Evolutionary conservation across 2,329 filamentous ascomycete genomes (phyloP), one percentile per base, ranked within the genome.

Genomic region (Talaromyces sp.): DNA sequence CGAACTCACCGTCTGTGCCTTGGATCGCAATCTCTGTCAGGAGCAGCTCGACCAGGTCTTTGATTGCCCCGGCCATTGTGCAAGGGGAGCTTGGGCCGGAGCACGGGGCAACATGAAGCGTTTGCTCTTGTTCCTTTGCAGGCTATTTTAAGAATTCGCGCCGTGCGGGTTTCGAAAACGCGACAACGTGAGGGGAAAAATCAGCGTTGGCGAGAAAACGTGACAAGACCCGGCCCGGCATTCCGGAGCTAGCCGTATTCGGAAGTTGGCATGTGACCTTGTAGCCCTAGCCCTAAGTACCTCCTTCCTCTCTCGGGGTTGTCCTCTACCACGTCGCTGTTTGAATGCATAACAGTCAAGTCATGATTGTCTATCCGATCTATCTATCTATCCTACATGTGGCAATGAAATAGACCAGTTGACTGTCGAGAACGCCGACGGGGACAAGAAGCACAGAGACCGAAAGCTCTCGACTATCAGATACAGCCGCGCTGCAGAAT

Each of bases 11-110:
- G 30, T 57, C 53, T 4, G 60, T 52, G 60, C 60, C 60, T 22
- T 57, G 55, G 52, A 62, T 59, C 28, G 60, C 60, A 13, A 62
- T 62, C 52, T 62, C 60, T 9, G 60, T 62, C 52, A 62, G 52
- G 25, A 62, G 54, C 3, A 62, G 60, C 57, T 62, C 60, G 42
- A 62, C 55, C 17, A 62, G 60, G 25, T 62, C 60, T 58, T 53
- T 57, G 25, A 62, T 57, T 44, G 60, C 60, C 25, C 52, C 52
- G 15, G 57, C 57, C 60, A 62, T 62, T 53, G 39, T 56, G 44
- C 44, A 47, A 47, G n/a, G 19, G n/a, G 44, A 47, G 19, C 22
- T 11, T 25, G 57, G 22, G 17, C 13, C 28, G 53, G 19, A 10
- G 39, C 28, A 42, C n/a, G 52, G 47, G 33, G 42, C 42, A 13